Conservation (phyloP, 176 grass and related monocot species). For the Avena eriantha region DNA sequence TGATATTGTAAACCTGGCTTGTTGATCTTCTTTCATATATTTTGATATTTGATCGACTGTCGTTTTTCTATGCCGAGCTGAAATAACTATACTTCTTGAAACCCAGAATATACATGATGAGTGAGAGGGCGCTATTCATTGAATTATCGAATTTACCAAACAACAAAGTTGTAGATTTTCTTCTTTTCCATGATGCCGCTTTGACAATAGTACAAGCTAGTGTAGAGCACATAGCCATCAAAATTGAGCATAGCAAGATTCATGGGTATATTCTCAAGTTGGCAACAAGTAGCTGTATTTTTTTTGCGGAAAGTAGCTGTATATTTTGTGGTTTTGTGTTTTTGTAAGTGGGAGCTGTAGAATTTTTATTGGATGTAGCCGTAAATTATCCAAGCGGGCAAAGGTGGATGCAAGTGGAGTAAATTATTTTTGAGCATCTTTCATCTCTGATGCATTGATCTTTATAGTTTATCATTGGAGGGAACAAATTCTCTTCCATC, state of each 20-base stretch:
- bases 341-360: constrained; percentile 1
- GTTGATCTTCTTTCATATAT: background rate
- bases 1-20: background rate
- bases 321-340: background rate
- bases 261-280: background rate
- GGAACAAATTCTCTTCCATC: constrained; percentile 44
- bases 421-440: constrained; percentile 5
- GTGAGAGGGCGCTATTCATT: background rate
- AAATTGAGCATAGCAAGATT: background rate
- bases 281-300: background rate
- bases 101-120: background rate
- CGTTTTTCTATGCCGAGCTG: background rate
- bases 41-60: background rate
- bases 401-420: constrained; percentile 26
- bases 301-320: too few relatives aligned
- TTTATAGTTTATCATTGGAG: constrained; percentile 39
- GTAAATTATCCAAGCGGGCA: background rate
- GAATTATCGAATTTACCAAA: background rate
- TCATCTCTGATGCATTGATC: constrained; percentile 20
- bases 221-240: background rate
- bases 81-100: background rate
- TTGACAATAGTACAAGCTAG: too few relatives aligned
- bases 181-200: background rate
- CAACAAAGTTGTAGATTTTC: background rate
- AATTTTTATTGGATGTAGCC: background rate